Evolutionary conservation across 106 monocot genomes (phyloP), one percentile per base, ranked within the genome.

Genomic region (Xerophyta viscosa): DNA sequence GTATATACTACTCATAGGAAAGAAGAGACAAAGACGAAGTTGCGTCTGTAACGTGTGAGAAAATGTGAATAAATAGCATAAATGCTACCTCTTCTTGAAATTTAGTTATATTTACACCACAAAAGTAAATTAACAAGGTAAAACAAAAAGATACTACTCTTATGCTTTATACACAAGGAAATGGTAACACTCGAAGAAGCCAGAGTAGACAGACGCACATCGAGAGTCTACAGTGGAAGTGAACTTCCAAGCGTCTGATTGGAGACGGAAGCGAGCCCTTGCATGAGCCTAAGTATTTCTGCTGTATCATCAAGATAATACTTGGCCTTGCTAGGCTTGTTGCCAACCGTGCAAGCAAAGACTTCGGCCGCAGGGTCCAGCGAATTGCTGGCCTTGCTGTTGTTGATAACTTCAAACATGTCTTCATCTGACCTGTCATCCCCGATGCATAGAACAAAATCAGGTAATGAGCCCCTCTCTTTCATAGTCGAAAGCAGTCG

Each of bases 351-450:
- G 64, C 83, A 84, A 6, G 83, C 78, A 63, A 78, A 84, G 1
- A 84, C 78, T 61, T 84, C 83, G 0, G 78, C 63, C 0, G 59
- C 49, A 0, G 71, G 60, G 1, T 57, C 45, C 2, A 84, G 29
- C 11, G 58, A 67, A 30, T 66, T 43, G 10, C 63, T 63, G 14
- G 50, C 23, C 24, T 46, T 51, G 0, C 67, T 58, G 1, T 70
- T 58, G 27, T 55, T 74, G 25, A 84, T 78, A 48, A 70, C 78
- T 56, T 84, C 83, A 52, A 84, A 84, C 83, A 84, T 84, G 24
- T 84, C 74, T 60, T 84, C 83, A 26, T 83, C 83, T 4, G 83
- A 84, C 9, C 71, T 56, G 44, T 84, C 83, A 41, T 84, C 83
- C 4, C 83, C 83, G 1, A 84, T 71, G 23, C 83, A 84, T 12